phyloP scores from a whole-genome alignment of 208 protist species.

The Acanthamoeba lenticulata region DNA sequence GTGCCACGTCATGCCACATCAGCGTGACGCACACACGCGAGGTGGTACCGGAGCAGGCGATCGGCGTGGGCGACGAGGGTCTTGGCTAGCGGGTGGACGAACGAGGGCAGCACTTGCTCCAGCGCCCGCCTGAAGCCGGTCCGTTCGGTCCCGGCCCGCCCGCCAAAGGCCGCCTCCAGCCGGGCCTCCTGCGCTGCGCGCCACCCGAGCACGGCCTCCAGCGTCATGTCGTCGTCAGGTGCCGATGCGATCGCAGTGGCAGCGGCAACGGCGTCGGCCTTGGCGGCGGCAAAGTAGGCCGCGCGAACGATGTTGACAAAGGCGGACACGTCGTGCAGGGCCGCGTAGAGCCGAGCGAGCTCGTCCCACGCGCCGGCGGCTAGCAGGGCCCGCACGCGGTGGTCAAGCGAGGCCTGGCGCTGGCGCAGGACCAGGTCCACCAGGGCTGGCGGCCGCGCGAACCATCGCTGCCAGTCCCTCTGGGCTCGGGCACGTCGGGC shows the following conservation, averaged over 20 bases:
- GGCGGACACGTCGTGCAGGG: neutral
- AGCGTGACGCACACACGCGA: neutral
- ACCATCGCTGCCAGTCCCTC: constrained; percentile 12
- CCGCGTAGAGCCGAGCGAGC: neutral
- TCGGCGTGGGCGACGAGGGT: neutral
- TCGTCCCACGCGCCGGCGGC: neutral
- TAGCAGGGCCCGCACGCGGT: neutral
- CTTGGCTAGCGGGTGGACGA: neutral
- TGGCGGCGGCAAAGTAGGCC: neutral
- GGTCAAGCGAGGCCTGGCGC: neutral
- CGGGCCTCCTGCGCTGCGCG: neutral
- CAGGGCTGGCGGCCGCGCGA: neutral
- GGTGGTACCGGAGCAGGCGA: neutral
- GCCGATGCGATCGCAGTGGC: neutral
- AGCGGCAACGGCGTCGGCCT: neutral
- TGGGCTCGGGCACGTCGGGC: too few species aligned
- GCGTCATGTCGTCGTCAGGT: neutral
- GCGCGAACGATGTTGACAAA: neutral
- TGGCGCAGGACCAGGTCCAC: neutral
- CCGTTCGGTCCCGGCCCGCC: neutral
- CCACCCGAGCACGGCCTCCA: neutral
- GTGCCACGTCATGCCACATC: neutral
- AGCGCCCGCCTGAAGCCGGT: neutral
- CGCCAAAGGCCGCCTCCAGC: neutral
- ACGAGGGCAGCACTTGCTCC: neutral